Conservation (phyloP, 805 yeast genomes). For the Peterozyma xylosa region DNA sequence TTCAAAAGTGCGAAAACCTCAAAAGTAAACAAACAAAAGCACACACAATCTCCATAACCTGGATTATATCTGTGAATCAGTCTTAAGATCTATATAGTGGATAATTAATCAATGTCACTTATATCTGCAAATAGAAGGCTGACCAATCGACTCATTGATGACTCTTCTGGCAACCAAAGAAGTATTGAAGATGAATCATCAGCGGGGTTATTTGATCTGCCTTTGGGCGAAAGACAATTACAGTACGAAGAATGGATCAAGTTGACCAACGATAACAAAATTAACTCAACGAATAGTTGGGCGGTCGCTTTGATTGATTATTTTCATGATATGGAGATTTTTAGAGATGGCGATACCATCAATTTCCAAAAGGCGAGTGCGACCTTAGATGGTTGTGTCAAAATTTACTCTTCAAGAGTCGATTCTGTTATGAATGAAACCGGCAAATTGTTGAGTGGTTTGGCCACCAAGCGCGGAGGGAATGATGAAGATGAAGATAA, state of each 20-base stretch:
- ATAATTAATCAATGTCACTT: no score
- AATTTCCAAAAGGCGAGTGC: conserved; percentile 38
- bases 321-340: conserved; percentile 40
- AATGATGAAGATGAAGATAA: conserved; percentile 15
- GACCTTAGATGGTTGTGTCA: conserved; percentile 47
- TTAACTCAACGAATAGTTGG: conserved; percentile 43
- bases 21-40: no score
- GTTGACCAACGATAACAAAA: conserved; percentile 38
- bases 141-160: no score
- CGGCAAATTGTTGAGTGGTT: conserved; percentile 52
- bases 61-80: no score
- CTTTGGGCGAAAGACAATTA: conserved; percentile 6
- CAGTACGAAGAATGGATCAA: conserved; percentile 44
- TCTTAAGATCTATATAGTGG: no score
- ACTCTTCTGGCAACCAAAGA: no score
- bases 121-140: no score
- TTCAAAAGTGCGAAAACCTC: no score
- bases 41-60: no score
- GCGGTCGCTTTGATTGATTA: conserved; percentile 42
- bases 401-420: conserved; percentile 39
- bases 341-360: conserved; percentile 36
- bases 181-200: no score
- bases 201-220: conserved; percentile 2
- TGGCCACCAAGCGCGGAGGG: conserved; percentile 35
- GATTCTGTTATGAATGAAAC: conserved; percentile 29